Evolutionary conservation across 108 stramenopile genomes (phyloP), one percentile per base, ranked within the genome.

Genomic region (Phaeodactylum tricornutum): DNA sequence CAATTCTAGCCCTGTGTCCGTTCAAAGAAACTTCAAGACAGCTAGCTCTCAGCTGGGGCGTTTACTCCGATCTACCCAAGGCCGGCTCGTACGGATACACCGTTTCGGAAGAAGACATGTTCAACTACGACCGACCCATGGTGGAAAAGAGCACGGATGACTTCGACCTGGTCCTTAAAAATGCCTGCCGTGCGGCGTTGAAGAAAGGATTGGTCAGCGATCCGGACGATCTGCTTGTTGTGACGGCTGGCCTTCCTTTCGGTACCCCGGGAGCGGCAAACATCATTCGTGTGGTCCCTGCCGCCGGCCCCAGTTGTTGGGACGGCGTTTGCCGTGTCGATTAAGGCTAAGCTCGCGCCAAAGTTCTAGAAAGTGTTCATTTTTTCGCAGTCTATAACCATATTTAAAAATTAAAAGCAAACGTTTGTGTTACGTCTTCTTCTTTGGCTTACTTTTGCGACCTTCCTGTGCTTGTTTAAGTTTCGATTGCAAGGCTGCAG

Each of bases 1-100:
- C 96, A 16, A 92, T 97, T 47, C 53, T 95, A 68, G 96, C 89
- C n/a, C 70, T 95, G 33, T 93, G 91, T 25, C 90, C 93, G 1
- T 84, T 87, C 55, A 75, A 72, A 55, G 81, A 89, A 43, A 92
- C 84, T 23, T 84, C 92, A 15, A 70, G 96, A 43, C 82, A 87
- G 53, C 67, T 96, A 22, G 77, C 91, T 29, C 60, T 96, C 57
- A 61, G 58, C 29, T 96, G 96, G 95, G 96, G 96, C 32, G 90
- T 95, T 32, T 94, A 93, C 52, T 78, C 87, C 3, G 82, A 79
- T 16, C 60, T 80, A 25, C 74, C 78, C 8, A 74, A 65, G 53
- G 61, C 77, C 15, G 88, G 79, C 66, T 71, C 69, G 9, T 84
- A 86, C 46, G 70, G 75, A n/a, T 81, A 82, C 48, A 61, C 64